These are phyloP conservation scores for Alternaria atra DNA, from an alignment of 2,329 filamentous ascomycete genomes.

Conservation along the genomic window DNA sequence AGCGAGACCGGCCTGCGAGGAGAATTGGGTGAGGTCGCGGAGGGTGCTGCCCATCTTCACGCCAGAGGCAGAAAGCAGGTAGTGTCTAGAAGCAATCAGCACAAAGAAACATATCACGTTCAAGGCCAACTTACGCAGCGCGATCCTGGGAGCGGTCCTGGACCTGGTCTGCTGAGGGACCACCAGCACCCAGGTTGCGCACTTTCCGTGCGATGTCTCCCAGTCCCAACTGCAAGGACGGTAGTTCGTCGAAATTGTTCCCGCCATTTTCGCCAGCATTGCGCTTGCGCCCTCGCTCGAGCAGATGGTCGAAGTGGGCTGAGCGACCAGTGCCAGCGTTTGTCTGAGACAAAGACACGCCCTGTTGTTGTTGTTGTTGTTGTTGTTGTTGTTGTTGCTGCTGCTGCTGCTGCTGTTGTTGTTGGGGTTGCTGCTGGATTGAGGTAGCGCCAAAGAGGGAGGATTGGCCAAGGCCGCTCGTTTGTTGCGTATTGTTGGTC, in stretches of 20 bases:
- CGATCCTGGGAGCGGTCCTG: slow-evolving; percentile 53
- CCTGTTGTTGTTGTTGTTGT: slow-evolving; percentile 37
- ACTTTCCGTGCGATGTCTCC: slow-evolving; percentile 82
- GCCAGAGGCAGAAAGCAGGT: slow-evolving; percentile 90
- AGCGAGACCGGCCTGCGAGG: slow-evolving; percentile 71
- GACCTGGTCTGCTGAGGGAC: slow-evolving; percentile 64
- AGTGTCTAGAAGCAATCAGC: slow-evolving; percentile 69
- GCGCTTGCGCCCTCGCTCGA: slow-evolving; percentile 73
- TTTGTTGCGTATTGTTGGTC: slow-evolving; percentile 40
- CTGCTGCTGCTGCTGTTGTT: slow-evolving; percentile 21
- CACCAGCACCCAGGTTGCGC: slow-evolving; percentile 79
- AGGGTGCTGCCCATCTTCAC: slow-evolving; percentile 87
- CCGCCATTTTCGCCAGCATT: slow-evolving; percentile 71
- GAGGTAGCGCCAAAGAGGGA: slow-evolving; percentile 38
- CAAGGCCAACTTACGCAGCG: slow-evolving; percentile 59
- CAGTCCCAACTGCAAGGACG: slow-evolving; percentile 87
- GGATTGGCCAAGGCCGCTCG: slow-evolving; percentile 35
- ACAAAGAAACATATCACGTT: background rate
- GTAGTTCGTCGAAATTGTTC: slow-evolving; percentile 75
- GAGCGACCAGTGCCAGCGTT: slow-evolving; percentile 55
- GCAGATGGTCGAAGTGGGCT: slow-evolving; percentile 70
- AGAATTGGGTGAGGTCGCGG: slow-evolving; percentile 85
- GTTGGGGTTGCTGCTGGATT: slow-evolving; percentile 40
- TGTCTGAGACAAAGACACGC: slow-evolving; percentile 46
- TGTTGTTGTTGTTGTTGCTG: slow-evolving; percentile 31